Evolutionary conservation across 495 filamentous ascomycete species (phyloP).

Genomic region (Tuber umbilicatum): DNA sequence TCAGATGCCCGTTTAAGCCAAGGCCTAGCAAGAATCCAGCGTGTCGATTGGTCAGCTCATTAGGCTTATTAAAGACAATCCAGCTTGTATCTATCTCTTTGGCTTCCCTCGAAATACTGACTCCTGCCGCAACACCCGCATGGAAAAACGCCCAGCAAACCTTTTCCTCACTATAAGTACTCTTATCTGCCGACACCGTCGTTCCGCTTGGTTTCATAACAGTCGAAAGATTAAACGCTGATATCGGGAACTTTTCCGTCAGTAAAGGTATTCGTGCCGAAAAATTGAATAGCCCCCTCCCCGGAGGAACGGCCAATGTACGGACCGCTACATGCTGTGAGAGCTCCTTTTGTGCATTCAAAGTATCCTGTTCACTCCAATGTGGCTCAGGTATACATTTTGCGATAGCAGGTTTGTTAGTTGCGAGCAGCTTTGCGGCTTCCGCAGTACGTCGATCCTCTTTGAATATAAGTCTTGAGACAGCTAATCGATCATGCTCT

Average conservation of each 20-base stretch:
- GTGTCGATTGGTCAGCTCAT: conserved; percentile 84
- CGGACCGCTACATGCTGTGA: conserved; percentile 76
- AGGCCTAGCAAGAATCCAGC: conserved; percentile 87
- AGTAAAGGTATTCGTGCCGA: conserved; percentile 74
- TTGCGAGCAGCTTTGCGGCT: conserved; percentile 69
- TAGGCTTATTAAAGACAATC: conserved; percentile 96
- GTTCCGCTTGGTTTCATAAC: conserved; percentile 85
- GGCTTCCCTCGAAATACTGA: conserved; percentile 82
- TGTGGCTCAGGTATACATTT: conserved; percentile 66
- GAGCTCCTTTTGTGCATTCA: conserved; percentile 87
- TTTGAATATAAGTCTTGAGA: conserved; percentile 78
- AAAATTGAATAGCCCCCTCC: conserved; percentile 76
- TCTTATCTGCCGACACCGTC: conserved; percentile 78
- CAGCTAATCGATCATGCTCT: conserved; percentile 70
- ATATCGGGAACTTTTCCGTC: conserved; percentile 80
- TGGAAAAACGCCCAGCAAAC: conserved; percentile 98
- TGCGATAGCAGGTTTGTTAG: conserved; percentile 66
- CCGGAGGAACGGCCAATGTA: conserved; percentile 78
- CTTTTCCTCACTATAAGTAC: conserved; percentile 83
- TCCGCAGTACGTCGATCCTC: conserved; percentile 84
- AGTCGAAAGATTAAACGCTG: conserved; percentile 80
- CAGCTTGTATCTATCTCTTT: conserved; percentile 96
- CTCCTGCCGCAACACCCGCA: conserved; percentile 79
- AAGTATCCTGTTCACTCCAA: conserved; percentile 76
- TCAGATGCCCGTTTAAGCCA: conserved; percentile 92